A percentile compares a stretch with the other conserved stretches of the same genome.
phyloP scores from a whole-genome alignment of 169 alveolate genomes.

The Eimeria tenella region DNA sequence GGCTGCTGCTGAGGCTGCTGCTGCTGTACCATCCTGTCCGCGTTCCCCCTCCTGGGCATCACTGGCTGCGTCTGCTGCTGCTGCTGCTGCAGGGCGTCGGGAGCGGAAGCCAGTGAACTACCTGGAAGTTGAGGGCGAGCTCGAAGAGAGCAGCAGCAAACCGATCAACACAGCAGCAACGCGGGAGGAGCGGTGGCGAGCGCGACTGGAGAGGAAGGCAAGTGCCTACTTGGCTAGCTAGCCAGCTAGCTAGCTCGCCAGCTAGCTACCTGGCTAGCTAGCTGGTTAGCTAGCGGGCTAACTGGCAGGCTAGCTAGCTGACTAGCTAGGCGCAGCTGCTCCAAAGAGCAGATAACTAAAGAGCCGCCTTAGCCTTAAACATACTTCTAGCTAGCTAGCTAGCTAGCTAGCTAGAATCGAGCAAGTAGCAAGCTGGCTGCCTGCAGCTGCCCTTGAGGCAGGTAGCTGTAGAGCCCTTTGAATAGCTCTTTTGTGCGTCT shows the following conservation, averaged over 20 bases:
- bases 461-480: not conserved
- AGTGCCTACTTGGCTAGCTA: not conserved
- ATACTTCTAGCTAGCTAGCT: too few relatives aligned
- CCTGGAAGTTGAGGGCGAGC: conserved; percentile 46
- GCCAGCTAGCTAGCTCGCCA: not conserved
- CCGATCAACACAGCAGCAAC: conserved; percentile 41
- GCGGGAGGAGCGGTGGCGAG: conserved; percentile 53
- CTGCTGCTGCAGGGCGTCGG: conserved; percentile 54
- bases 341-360: not conserved
- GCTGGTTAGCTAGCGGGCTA: not conserved
- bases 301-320: not conserved
- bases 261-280: not conserved
- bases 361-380: too few relatives aligned
- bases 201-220: conserved; percentile 39
- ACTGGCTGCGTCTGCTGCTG: not conserved
- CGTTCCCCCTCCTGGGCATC: not conserved
- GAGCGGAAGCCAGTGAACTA: conserved; percentile 55
- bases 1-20: not conserved
- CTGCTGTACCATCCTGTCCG: not conserved
- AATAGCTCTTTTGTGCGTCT: too few relatives aligned
- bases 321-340: not conserved
- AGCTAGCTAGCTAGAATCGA: not conserved
- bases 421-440: not conserved
- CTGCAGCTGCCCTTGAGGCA: not conserved
- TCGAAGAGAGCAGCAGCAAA: conserved; percentile 6